Base-by-base conservation (phyloP, 2,329 filamentous ascomycete genomes). In the Sporothrix luriei region DNA sequence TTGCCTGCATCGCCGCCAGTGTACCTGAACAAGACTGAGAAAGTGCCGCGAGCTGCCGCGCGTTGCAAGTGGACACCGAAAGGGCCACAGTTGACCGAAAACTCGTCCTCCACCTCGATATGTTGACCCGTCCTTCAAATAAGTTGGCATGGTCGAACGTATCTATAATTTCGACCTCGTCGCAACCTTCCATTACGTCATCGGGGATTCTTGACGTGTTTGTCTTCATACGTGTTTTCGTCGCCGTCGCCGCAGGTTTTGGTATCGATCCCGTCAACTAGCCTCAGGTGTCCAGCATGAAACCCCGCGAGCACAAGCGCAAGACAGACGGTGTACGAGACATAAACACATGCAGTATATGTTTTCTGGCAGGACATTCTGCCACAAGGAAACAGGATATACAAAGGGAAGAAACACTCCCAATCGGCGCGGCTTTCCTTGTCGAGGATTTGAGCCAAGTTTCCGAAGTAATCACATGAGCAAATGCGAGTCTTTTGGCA, bases 401-500 rank as follows among this genome's bases (percentile, higher is more conserved):
- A 33, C n/a, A 7, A 55, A 19, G 19, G 40, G 14, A 62, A 29
- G 33, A 59, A 59, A 43, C 55, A 40, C 55, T 43, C 59, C 29
- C 59, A 26, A 19, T 24, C 59, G n/a, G 43, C 40, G 21, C 26
- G 61, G 43, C 43, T 49, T 33, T 16, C 49, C 33, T 43, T 19
- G 14, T 61, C 11, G 10, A 19, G 14, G 1, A 10, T 29, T 62
- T 29, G 40, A 29, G n/a, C n/a, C 59, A 48, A 29, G 4, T 26
- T 40, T 62, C 29, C 40, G 59, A 6, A 33, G 29, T 33, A 33
- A 33, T 62, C 59, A 29, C 48, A n/a, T 48, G 13, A n/a, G 26
- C 33, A 59, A 13, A 21, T n/a, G 55, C 19, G 40, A 19, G 59
- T 59, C 55, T 24, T n/a, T 43, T n/a, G 55, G 55, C 19, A 62